Evolutionary conservation across 2,329 filamentous ascomycete genomes (phyloP).

Genomic region (Fusarium algeriense): DNA sequence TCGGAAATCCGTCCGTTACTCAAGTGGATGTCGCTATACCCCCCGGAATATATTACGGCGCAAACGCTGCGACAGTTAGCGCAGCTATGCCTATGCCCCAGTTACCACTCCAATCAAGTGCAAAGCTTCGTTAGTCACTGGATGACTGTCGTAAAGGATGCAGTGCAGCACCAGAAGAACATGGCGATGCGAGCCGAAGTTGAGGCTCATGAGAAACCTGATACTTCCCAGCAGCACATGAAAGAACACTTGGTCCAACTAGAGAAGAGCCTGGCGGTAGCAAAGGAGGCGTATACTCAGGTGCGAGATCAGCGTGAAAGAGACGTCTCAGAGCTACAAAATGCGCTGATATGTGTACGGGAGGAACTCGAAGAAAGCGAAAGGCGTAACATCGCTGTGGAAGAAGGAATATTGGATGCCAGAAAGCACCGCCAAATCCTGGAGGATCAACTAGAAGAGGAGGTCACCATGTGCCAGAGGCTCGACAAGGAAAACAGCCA

Average conservation of each 20-base stretch:
- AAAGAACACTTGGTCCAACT: neutral
- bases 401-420: neutral
- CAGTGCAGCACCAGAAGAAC: neutral
- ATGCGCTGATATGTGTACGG: neutral
- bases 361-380: neutral
- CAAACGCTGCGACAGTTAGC: constrained; percentile 1
- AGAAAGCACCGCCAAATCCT: neutral
- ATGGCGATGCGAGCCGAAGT: neutral
- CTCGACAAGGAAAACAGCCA: neutral
- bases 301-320: neutral
- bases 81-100: neutral
- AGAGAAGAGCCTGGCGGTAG: neutral
- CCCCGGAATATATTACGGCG: neutral
- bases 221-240: neutral
- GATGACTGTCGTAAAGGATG: neutral
- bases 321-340: neutral
- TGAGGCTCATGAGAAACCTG: too few relatives aligned
- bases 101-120: neutral
- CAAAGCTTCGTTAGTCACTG: neutral
- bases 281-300: too few relatives aligned
- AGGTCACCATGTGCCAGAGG: neutral
- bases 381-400: neutral
- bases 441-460: neutral
- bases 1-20: constrained; percentile 3
- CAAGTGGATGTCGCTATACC: neutral